Evolutionary conservation across 495 filamentous ascomycete species (phyloP), one percentile per base, ranked within the genome.

Genomic region (Xylaria intraflava): DNA sequence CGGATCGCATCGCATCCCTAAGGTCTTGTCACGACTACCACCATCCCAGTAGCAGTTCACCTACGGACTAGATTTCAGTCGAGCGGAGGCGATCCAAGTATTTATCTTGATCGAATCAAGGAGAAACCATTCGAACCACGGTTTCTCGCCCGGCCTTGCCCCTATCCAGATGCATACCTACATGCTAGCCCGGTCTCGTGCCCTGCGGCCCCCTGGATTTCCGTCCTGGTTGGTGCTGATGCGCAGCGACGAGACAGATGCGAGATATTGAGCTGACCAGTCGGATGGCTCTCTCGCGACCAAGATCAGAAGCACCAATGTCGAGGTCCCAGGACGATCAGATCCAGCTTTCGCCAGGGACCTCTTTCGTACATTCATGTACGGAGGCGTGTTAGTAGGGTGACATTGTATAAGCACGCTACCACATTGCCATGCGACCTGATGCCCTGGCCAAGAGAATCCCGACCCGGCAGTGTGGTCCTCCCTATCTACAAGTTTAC

Each of bases 91-190:
- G n/a, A n/a, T n/a, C n/a, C n/a, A n/a, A n/a, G n/a, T n/a, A n/a
- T n/a, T n/a, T n/a, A n/a, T n/a, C n/a, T n/a, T n/a, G n/a, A n/a
- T n/a, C n/a, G n/a, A n/a, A n/a, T n/a, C n/a, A n/a, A n/a, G n/a
- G n/a, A 39, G 58, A 42, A 29, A 39, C 40, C 42, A 3, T 53
- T 53, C 49, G 56, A 53, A 41, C 23, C 49, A 48, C 23, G 38
- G 43, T 36, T 35, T 42, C 29, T 36, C 29, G 12, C 26, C 43
- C 43, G 29, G 14, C 40, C 35, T 44, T 33, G 33, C 26, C 19
- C 33, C 49, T 46, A 46, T 50, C 45, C 6, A 35, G 23, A 17
- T 24, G 23, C n/a, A 17, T 30, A 45, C 19, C 33, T 16, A 36
- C 11, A 35, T 41, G 47, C 35, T n/a, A n/a, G n/a, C n/a, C n/a